Conservation (phyloP, 2,329 filamentous ascomycete species). For the Fusarium dimerum region DNA sequence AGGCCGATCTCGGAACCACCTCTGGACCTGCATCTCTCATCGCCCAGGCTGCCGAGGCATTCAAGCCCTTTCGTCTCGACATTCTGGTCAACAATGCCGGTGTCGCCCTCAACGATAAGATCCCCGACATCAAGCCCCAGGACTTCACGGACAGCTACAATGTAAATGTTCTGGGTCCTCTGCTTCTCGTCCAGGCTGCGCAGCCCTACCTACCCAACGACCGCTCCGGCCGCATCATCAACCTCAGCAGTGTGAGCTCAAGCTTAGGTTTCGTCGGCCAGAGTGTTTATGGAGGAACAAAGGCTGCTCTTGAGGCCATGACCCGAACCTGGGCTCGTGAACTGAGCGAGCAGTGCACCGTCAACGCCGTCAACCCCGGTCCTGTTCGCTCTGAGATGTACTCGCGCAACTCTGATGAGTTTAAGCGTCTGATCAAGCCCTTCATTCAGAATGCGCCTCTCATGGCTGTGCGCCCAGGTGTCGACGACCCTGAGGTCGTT, state of each 20-base stretch:
- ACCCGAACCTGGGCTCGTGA: constrained; percentile 56
- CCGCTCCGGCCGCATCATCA: constrained; percentile 60
- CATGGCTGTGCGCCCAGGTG: constrained; percentile 25
- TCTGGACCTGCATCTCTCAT: constrained; percentile 25
- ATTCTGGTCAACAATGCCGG: constrained; percentile 86
- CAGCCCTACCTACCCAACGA: constrained; percentile 70
- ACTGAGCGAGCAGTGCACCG: constrained; percentile 51
- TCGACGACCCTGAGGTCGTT: constrained; percentile 26
- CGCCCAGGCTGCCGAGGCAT: constrained; percentile 24
- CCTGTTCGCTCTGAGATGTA: constrained; percentile 55
- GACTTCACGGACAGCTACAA: constrained; percentile 72
- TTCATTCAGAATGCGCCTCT: constrained; percentile 31
- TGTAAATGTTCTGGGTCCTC: constrained; percentile 77
- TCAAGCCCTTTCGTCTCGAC: constrained; percentile 40
- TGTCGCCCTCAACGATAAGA: constrained; percentile 60
- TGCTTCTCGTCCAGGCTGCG: constrained; percentile 73
- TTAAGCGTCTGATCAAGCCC: constrained; percentile 30
- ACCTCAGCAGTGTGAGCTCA: constrained; percentile 52
- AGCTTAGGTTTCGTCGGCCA: constrained; percentile 50
- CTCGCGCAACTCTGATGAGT: constrained; percentile 31
- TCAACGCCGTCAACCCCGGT: constrained; percentile 57
- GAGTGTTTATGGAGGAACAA: constrained; percentile 55
- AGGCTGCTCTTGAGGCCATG: constrained; percentile 57
- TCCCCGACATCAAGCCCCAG: constrained; percentile 59
- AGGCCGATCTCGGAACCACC: constrained; percentile 51